Base-by-base conservation (phyloP, 1,139 yeast genomes). In the Oligophagozyma castellii region DNA sequence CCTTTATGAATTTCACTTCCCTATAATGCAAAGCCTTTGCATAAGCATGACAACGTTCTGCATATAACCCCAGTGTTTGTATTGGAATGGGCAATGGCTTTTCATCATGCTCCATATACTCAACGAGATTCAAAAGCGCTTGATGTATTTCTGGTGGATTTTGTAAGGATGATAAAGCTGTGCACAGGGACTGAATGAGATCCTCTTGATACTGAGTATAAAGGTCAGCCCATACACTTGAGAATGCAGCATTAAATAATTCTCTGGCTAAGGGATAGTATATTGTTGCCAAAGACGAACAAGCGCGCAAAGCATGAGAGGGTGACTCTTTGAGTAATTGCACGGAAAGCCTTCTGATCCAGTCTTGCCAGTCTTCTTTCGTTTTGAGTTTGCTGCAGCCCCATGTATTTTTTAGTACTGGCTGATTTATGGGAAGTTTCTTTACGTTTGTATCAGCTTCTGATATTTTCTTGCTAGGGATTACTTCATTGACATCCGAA, bases 31-130 rank as follows among this genome's bases (percentile, higher is more conserved):
- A 63, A 0, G 98, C 95, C 46, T 92, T 92, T 2, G 98, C 98
- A 56, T 83, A 92, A 1, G 96, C 96, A 55, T 92, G 98, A 42
- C 95, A 83, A 38, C 92, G 66, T 47, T 83, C 94, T 3, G 98
- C 95, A 51, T 84, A 89, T 40, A 77, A 83, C 2, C 96, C 94
- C 36, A 92, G 59, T 0, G 93, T 81, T 5, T 92, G 71, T 14
- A 83, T 81, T 22, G 93, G 80, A 31, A 92, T 79, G 0, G 96
- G 96, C 35, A 92, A 61, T 0, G 95, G 78, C 46, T 84, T 86
- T 44, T 86, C 96, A 53, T 86, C 96, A 46, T 89, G 96, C 48
- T 92, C 99, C 93, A 89, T 79, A 46, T 79, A 92, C 49, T 92
- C 99, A 0, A 95, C 94, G 32, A 92, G 60, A 41, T 89, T 86